Evolutionary conservation across 495 filamentous ascomycete species (phyloP).

Genomic region (Rusavskia elegans): DNA sequence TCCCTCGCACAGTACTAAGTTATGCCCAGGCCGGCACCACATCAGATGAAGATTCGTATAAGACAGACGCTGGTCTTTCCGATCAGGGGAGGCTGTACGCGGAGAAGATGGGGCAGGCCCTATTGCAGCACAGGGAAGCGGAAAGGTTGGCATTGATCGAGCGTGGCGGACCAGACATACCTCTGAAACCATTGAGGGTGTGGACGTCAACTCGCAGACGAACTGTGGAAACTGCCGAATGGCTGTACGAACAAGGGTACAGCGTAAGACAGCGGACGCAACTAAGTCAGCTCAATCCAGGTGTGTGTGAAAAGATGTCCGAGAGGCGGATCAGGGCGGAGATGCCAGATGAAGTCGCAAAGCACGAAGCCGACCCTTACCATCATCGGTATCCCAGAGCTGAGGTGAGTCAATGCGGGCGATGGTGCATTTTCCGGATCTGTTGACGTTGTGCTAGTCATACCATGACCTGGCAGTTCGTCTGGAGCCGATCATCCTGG

Average conservation of each 20-base stretch:
- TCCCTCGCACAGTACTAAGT: constrained; percentile 2
- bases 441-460: constrained; percentile 39
- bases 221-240: constrained; percentile 80
- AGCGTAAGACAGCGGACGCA: constrained; percentile 80
- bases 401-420: constrained; percentile 42
- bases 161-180: constrained; percentile 48
- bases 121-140: constrained; percentile 65
- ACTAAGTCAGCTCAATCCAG: constrained; percentile 92
- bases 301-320: constrained; percentile 82
- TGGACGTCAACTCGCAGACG: constrained; percentile 90
- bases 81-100: constrained; percentile 76
- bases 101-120: constrained; percentile 66
- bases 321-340: constrained; percentile 64
- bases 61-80: constrained; percentile 70
- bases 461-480: constrained; percentile 97
- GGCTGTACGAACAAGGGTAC: constrained; percentile 61
- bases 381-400: constrained; percentile 93
- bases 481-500: constrained; percentile 95
- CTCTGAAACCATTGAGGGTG: constrained; percentile 66
- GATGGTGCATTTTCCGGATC: not conserved
- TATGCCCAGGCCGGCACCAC: constrained; percentile 38
- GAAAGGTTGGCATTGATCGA: constrained; percentile 56
- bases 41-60: constrained; percentile 72
- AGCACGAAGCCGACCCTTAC: constrained; percentile 90
- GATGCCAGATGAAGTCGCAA: constrained; percentile 78